phyloP scores from a whole-genome alignment of 2,329 filamentous ascomycete species.

The Trichoderma sp. region DNA sequence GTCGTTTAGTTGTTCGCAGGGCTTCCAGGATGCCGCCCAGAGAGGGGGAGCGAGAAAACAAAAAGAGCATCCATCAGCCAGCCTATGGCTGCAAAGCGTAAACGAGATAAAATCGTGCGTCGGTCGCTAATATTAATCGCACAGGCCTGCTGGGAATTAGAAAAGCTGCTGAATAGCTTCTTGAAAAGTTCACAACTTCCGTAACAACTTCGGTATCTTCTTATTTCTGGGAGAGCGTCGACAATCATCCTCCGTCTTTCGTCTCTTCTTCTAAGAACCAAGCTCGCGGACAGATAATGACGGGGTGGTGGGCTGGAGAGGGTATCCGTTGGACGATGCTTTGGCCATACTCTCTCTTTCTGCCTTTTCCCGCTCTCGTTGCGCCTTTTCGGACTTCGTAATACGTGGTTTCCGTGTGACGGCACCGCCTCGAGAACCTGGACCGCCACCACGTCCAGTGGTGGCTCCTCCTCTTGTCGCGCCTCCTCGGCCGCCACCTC shows the following conservation, averaged over 20 bases:
- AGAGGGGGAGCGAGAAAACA: not conserved
- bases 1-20: not conserved
- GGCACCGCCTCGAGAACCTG: slow-evolving; percentile 72
- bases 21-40: not conserved
- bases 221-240: not conserved
- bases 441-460: slow-evolving; percentile 49
- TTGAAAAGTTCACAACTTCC: not conserved
- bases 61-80: not conserved
- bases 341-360: slow-evolving; percentile 59
- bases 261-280: slow-evolving; percentile 28
- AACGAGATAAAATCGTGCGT: not conserved
- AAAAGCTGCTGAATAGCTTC: slow-evolving; percentile 6
- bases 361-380: slow-evolving; percentile 77
- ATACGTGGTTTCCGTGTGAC: slow-evolving; percentile 78
- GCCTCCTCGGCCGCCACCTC: slow-evolving; percentile 58
- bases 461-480: slow-evolving; percentile 54
- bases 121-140: not conserved
- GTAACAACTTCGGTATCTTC: no score
- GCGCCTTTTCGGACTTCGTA: slow-evolving; percentile 80
- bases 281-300: slow-evolving; percentile 38
- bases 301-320: slow-evolving; percentile 38
- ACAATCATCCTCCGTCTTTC: not conserved
- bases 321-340: slow-evolving; percentile 38
- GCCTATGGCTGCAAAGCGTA: not conserved
- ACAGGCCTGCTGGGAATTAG: not conserved